Conservation (phyloP, 257 asterid species). For the Parsonsia alboflavescens region DNA sequence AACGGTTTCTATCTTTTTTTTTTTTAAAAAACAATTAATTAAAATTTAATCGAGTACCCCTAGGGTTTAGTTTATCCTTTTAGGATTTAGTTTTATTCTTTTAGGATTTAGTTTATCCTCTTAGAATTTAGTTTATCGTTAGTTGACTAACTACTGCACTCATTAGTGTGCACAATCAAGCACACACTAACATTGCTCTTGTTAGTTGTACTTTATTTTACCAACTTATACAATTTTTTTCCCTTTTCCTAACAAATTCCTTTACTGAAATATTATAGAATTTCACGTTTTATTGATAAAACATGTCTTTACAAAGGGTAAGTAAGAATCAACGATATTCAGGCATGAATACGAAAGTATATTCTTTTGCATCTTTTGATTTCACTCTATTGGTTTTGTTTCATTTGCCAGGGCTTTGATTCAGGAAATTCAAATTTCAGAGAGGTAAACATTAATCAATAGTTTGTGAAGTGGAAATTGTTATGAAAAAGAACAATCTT, state of each 20-base stretch:
- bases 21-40: too few relatives aligned
- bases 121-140: too few relatives aligned
- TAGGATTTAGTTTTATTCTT: too few relatives aligned
- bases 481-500: background rate
- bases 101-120: too few relatives aligned
- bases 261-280: background rate
- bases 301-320: background rate
- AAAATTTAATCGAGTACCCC: too few relatives aligned
- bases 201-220: background rate
- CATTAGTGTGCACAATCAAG: too few relatives aligned
- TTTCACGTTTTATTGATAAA: background rate
- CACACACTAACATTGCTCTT: too few relatives aligned
- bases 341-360: too few relatives aligned
- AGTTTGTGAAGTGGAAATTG: background rate
- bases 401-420: conserved; percentile 43
- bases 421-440: conserved; percentile 39
- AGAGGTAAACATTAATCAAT: conserved; percentile 50
- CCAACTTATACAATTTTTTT: background rate
- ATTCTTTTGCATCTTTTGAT: background rate
- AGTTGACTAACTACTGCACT: too few relatives aligned
- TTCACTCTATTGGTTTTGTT: background rate
- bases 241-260: background rate
- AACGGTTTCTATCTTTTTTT: too few relatives aligned
- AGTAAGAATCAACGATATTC: background rate
- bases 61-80: too few relatives aligned